Evolutionary conservation across 148 eudicot species (phyloP), one percentile per base, ranked within the genome.

Genomic region (Rhododendron ovatum): DNA sequence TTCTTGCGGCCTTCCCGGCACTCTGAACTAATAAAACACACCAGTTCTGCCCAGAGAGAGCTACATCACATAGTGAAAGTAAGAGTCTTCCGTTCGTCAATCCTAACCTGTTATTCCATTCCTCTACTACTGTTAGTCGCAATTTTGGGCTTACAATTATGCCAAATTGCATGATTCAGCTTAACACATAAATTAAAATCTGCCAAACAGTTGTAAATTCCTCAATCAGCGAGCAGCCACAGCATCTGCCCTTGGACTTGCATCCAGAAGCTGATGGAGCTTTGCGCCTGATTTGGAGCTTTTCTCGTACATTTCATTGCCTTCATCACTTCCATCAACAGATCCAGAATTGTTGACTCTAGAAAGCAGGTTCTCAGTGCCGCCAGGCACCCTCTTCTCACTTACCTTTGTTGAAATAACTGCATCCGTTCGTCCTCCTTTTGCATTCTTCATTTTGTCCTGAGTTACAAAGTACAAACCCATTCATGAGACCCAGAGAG

Each of bases 301-400:
- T 69, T 90, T 88, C 74, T 91, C 98, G 3, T 78, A 65, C 28
- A 65, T 51, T 43, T 87, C 86, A 35, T 15, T 18, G 47, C 71
- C 88, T 80, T 84, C 86, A 5, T 89, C 61, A 82, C 18, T 91
- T 84, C 91, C 86, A 48, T 90, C 85, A 41, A 82, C 80, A 9
- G 95, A 90, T 57, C 92, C 93, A 2, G 93, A 86, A 86, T 93
- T 94, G 86, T 94, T 89, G 43, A 97, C 95, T 90, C 92, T 92
- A 24, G 98, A 92, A 3, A 97, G 94, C 63, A 97, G 89, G 86
- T 97, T 94, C 63, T 93, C 99, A 4, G 99, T 97, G 79, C 91
- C 92, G 82, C 90, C 20, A 26, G 87, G 89, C 59, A 86, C 88
- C 81, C 87, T 89, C 82, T 84, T 87, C 28, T 88, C 83, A 28